Base-by-base conservation (phyloP, 352 stramenopile genomes). In the Phytophthora pinifolia region DNA sequence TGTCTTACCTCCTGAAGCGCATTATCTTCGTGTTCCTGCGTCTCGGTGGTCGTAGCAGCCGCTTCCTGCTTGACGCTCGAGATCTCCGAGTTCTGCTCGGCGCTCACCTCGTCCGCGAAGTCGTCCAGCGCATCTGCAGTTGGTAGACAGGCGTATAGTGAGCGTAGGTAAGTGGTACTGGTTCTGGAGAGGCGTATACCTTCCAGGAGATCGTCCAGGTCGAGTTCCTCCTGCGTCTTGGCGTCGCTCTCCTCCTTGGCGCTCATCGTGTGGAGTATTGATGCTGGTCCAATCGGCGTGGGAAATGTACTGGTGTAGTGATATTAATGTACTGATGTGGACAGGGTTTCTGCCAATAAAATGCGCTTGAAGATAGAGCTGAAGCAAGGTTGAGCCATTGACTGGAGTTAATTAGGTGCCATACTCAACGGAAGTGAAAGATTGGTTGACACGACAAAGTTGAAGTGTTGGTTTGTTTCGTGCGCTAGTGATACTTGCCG, bases 201-300 rank as follows among this genome's bases (percentile, higher is more conserved):
- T 20, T 91, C 80, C 17, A 93, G 77, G 15, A 93, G 74, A 51
- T 93, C 77, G 52, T 93, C 83, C 27, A 93, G 72, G 65, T 93
- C 79, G 43, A 90, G 50, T 43, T 93, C 77, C 9, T 79, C 74
- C 30, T 85, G 36, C 27, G 46, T 42, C 39, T 53, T 61, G 9
- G 3, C 25, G 25, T 63, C 48, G 14, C 38, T 58, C 57, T 76
- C 55, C 18, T 66, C 50, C 42, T 65, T 61, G 32, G 30, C 48
- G 30, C 35, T 70, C 35, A 59, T 65, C 38, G 27, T 58, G 20
- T 25, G 25, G 35, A 6, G 22, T 27, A 27, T 27, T 32, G 15
- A 39, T 14, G 18, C 27, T 33, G 14, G 30, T 56, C 15, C 22
- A 41, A 44, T 29, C 37, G 37, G 18, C 29, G 37, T 58, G 12